Evolutionary conservation across 352 stramenopile genomes (phyloP).

Genomic region (Stramenopiles sp.): DNA sequence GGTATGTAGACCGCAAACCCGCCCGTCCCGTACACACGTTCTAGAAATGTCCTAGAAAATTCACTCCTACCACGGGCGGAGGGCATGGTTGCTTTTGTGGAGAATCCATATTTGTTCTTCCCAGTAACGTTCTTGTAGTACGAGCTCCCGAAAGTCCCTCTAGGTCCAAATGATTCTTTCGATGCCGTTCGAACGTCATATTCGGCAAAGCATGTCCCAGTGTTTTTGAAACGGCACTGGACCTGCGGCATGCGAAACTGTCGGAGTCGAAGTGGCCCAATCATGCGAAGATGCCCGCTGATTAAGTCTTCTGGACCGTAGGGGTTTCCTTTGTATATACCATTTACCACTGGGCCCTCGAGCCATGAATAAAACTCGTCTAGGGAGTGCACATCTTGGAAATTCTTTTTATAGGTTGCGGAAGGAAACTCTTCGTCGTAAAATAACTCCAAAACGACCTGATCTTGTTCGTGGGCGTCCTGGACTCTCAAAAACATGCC

Average conservation of each 20-base stretch:
- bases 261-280: not conserved
- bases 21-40: not conserved
- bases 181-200: too few relatives aligned
- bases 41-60: not conserved
- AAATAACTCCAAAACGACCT: not conserved
- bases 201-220: too few relatives aligned
- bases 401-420: not conserved
- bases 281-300: not conserved
- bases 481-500: too few relatives aligned
- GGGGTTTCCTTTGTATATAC: not conserved
- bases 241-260: not conserved
- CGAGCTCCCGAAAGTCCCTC: too few relatives aligned
- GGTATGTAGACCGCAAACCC: not conserved
- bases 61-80: not conserved
- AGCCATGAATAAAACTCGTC: not conserved
- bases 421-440: not conserved
- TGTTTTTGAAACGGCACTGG: too few relatives aligned
- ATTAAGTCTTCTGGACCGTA: not conserved
- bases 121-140: too few relatives aligned
- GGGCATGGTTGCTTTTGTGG: too few relatives aligned
- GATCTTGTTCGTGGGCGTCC: not conserved
- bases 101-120: too few relatives aligned
- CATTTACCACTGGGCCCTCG: not conserved
- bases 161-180: too few relatives aligned
- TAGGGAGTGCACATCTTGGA: not conserved